Evolutionary conservation across 805 yeast genomes (phyloP).

Genomic region (Candida endomychidarum): DNA sequence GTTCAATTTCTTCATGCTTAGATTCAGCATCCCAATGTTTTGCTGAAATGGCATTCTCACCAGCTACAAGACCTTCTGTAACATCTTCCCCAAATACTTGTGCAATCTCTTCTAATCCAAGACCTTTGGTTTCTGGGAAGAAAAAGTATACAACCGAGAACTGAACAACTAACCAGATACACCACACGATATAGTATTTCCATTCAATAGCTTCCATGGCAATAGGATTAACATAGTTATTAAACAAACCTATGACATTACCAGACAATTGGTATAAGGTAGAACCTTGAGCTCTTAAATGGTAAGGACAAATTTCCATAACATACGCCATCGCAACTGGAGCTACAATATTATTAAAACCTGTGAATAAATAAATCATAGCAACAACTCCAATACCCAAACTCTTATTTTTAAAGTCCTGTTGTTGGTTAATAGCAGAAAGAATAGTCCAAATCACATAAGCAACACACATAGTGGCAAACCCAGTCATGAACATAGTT

Average conservation of each 20-base stretch:
- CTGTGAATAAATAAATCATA: constrained; percentile 23
- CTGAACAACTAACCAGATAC: constrained; percentile 26
- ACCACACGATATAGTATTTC: constrained; percentile 43
- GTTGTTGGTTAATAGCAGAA: constrained; percentile 19
- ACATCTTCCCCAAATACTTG: constrained; percentile 41
- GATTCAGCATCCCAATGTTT: constrained; percentile 28
- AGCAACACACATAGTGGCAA: constrained; percentile 22
- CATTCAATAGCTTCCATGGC: constrained; percentile 44
- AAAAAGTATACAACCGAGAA: constrained; percentile 30
- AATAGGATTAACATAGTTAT: constrained; percentile 31
- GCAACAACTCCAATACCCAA: constrained; percentile 22
- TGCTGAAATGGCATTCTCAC: constrained; percentile 25
- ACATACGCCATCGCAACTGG: constrained; percentile 37
- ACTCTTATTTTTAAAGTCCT: constrained; percentile 11
- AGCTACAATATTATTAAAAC: constrained; percentile 28
- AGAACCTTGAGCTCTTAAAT: constrained; percentile 39
- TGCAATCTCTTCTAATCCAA: constrained; percentile 43
- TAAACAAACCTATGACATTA: constrained; percentile 22
- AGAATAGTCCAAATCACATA: constrained; percentile 23
- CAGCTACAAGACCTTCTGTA: constrained; percentile 8
- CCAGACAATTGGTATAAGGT: constrained; percentile 22
- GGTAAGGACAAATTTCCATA: constrained; percentile 41
- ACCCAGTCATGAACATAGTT: constrained; percentile 23
- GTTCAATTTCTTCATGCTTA: not conserved
- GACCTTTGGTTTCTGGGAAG: constrained; percentile 43